Evolutionary conservation across 2,329 filamentous ascomycete genomes (phyloP), one percentile per base, ranked within the genome.

Genomic region (Ophiognomonia clavigignenti-juglandacearum): DNA sequence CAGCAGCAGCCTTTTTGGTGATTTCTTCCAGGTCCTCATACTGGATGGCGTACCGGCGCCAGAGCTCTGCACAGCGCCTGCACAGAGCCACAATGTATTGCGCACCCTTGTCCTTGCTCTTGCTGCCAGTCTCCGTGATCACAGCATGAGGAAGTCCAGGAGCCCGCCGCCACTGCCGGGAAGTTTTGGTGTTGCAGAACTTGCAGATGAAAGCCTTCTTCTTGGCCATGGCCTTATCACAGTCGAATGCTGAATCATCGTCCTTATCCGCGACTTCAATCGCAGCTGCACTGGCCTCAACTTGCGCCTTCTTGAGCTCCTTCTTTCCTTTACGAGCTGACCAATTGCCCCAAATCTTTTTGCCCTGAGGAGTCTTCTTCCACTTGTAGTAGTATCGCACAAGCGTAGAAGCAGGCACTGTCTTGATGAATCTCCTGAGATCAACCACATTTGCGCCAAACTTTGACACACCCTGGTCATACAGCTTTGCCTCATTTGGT

Each of bases 331-430:
- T 95, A 38, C 92, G 82, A 10, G 88, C 89, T 42, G 88, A 82
- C 58, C 86, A 96, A 54, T 83, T 88, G 50, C 89, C 89, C 91
- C 93, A 96, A 19, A 98, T 83, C 57, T 93, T 83, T 61, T 80
- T 84, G 34, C 93, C 93, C 49, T 85, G 83, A 2, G 85, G 78
- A 0, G 89, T 89, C 67, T 97, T 97, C 70, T 98, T 98, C 93
- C 93, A 98, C 55, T 88, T 88, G 64, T 98, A 98, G 67, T 97
- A 98, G 62, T 87, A 95, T 4, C 93, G 86, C 22, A 95, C 89
- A 52, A 96, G 85, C 49, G 88, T 81, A 42, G 85, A 83, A 52
- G 90, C 83, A 34, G 80, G 82, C 56, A 93, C 81, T 0, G 85
- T 88, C 65, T 89, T 91, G 59, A 96, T 88, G 63, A 96, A 87